Base-by-base conservation (phyloP, 2,329 filamentous ascomycete genomes). In the Coniochaeta prunicola region DNA sequence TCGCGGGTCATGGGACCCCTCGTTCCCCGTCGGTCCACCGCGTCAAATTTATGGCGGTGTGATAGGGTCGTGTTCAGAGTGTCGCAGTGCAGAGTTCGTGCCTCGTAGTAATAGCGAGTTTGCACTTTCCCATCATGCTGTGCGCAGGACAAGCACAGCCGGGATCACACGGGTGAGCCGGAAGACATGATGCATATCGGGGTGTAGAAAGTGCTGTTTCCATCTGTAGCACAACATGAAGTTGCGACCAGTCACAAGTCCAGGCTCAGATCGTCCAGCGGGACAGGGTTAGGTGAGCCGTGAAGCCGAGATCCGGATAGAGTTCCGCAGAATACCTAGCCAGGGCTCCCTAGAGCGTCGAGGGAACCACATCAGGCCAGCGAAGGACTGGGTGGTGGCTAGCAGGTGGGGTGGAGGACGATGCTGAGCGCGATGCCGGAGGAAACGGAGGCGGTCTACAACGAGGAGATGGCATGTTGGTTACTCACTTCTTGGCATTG, bases 401-500 rank as follows among this genome's bases (percentile, higher is more conserved):
- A 4, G 12, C 10, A 15, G 34, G 34, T 9, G 12, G 17, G 7
- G 17, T 15, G 17, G 17, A 15, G 13, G 4, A 36, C 17, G 34
- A 36, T 4, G 34, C 34, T 9, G 34, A 4, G 4, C 13, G 6
- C 6, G 4, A 36, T 36, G 4, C 17, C 34, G 34, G 17, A 9
- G 10, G 34, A 15, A 36, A 36, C 3, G 38, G 21, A n/a, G 19
- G 17, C 40, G 8, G 17, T 45, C 40, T 21, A 24, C 4, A 10
- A 45, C n/a, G 19, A 13, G 3, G 9, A 24, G 40, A 45, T 7
- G 19, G 36, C 2, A 45, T 24, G 6, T 13, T 58, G 56, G 31
- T 36, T 24, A 78, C 85, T 73, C 76, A 96, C 92, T 96, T 96
- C 78, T 96, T 99, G 45, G 87, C 79, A 67, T 78, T 90, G 65